Conservation (phyloP, 2,329 filamentous ascomycete species). For the Epichloe sibirici region DNA sequence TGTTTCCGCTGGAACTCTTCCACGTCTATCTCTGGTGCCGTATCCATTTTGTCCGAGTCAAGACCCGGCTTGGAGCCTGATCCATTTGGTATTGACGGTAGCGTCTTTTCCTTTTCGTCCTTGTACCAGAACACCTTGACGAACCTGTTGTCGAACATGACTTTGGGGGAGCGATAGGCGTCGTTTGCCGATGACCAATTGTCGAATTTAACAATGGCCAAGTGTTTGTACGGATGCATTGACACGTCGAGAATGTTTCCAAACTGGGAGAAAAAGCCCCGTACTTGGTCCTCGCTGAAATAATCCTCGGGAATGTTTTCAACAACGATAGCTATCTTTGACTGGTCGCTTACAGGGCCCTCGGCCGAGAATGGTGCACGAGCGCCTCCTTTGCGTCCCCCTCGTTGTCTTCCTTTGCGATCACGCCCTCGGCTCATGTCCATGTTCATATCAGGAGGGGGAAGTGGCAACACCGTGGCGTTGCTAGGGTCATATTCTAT, state of each 20-base stretch:
- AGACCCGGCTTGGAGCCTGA: conserved; percentile 7
- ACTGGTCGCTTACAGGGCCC: conserved; percentile 49
- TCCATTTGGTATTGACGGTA: conserved; percentile 18
- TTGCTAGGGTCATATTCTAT: conserved; percentile 24
- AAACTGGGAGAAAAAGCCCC: conserved; percentile 60
- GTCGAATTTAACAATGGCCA: conserved; percentile 60
- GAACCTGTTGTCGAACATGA: conserved; percentile 75
- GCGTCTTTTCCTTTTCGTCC: conserved; percentile 29
- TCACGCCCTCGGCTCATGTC: conserved; percentile 21
- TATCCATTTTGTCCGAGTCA: conserved; percentile 10
- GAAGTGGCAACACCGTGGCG: conserved; percentile 12
- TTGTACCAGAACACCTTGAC: conserved; percentile 75
- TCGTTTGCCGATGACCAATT: conserved; percentile 53
- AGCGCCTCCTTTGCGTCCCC: conserved; percentile 22
- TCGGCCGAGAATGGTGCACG: conserved; percentile 51
- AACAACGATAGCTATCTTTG: conserved; percentile 58
- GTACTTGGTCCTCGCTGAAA: conserved; percentile 52
- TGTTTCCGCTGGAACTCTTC: conserved; percentile 59
- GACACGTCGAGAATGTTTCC: conserved; percentile 52
- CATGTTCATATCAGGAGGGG: conserved; percentile 14
- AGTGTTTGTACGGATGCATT: conserved; percentile 52
- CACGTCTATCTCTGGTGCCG: conserved; percentile 49
- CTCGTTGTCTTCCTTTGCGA: conserved; percentile 23
- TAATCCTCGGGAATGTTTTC: conserved; percentile 66
- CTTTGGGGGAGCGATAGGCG: conserved; percentile 66